These are phyloP conservation scores for Neurospora sublineolata DNA, from an alignment of 495 filamentous ascomycete species.

Conservation along the genomic window DNA sequence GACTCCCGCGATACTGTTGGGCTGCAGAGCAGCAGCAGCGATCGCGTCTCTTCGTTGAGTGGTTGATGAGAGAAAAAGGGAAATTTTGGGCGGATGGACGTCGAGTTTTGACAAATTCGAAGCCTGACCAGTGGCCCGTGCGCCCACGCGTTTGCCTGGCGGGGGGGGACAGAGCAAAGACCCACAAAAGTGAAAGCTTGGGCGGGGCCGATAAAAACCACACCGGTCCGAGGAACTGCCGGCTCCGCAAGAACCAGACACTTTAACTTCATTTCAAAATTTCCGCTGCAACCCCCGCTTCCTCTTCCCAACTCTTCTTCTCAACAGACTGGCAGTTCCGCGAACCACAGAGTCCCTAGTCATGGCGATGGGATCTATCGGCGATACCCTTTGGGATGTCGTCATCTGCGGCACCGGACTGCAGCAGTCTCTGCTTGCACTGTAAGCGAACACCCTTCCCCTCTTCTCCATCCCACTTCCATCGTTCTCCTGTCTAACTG, in stretches of 20 bases:
- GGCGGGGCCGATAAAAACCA: background rate
- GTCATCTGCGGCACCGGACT: constrained; percentile 83
- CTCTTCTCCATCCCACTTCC: background rate
- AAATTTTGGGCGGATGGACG: constrained; percentile 6
- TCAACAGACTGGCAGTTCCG: constrained; percentile 11
- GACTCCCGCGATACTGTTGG: constrained; percentile 27
- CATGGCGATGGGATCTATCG: constrained; percentile 62
- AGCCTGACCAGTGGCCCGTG: constrained; percentile 5
- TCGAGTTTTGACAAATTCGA: background rate
- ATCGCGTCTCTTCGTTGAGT: constrained; percentile 34
- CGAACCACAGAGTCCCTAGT: constrained; percentile 5
- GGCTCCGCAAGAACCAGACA: constrained; percentile 5
- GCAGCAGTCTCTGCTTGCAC: constrained; percentile 78
- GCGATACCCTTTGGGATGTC: constrained; percentile 80
- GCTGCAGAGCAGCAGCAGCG: constrained; percentile 24
- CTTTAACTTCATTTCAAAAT: constrained; percentile 23
- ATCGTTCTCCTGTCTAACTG: constrained; percentile 11
- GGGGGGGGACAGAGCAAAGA: background rate
- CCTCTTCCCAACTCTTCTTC: constrained; percentile 16
- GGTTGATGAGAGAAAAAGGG: constrained; percentile 34
- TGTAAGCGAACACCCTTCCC: constrained; percentile 52
- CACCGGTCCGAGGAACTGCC: constrained; percentile 13
- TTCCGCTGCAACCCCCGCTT: constrained; percentile 13
- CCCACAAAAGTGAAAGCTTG: background rate
- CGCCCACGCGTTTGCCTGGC: background rate